Conservation (phyloP, 176 grass and related monocot genomes). For the Musa troglodytarum region DNA sequence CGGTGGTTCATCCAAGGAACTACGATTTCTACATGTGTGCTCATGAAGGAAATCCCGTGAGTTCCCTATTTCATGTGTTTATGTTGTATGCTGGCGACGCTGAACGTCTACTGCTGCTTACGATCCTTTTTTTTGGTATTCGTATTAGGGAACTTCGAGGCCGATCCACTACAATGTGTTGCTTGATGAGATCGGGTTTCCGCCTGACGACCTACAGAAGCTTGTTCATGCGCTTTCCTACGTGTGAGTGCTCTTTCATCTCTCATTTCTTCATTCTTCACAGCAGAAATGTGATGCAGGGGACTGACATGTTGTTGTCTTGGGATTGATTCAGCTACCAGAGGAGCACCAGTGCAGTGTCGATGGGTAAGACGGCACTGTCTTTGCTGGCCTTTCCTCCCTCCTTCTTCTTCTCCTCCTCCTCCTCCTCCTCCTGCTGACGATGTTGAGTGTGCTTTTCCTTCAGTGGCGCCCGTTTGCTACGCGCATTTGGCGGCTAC, state of each 20-base stretch:
- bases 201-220: constrained; percentile 39
- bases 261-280: background rate
- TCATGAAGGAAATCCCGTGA: constrained; percentile 40
- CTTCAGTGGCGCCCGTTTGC: constrained; percentile 43
- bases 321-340: constrained; percentile 27
- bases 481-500: constrained; percentile 45
- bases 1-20: constrained; percentile 46
- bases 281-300: too few relatives aligned
- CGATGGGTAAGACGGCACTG: constrained; percentile 29
- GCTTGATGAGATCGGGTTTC: constrained; percentile 54
- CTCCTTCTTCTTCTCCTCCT: background rate
- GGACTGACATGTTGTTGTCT: too few relatives aligned
- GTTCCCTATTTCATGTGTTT: background rate
- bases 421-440: background rate
- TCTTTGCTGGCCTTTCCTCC: background rate
- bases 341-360: constrained; percentile 51
- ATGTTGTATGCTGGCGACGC: too few relatives aligned
- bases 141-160: constrained; percentile 45
- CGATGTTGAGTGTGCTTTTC: constrained; percentile 2
- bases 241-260: constrained; percentile 23
- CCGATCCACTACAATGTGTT: constrained; percentile 57
- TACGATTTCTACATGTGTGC: constrained; percentile 74
- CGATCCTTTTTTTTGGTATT: background rate
- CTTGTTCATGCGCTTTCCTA: constrained; percentile 58
- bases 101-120: too few relatives aligned